Evolutionary conservation across 83 land plant species (phyloP).

Genomic region (Picea abies): DNA sequence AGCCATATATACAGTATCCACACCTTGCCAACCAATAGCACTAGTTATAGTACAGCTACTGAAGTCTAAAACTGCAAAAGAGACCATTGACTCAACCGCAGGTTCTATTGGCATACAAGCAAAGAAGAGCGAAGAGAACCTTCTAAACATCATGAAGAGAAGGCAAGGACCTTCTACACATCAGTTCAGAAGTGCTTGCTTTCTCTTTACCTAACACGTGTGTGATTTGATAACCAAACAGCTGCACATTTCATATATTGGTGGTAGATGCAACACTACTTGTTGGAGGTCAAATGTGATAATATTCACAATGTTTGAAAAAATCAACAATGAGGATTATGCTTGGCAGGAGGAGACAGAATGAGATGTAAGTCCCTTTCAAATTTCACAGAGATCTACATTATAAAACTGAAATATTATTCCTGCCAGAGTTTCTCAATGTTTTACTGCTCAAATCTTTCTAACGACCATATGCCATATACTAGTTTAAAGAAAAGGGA

Average conservation of each 20-base stretch:
- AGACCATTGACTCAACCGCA: background rate
- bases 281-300: background rate
- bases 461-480: background rate
- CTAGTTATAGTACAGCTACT: background rate
- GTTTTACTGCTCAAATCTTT: background rate
- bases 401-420: background rate
- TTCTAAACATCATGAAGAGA: too few species aligned
- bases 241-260: background rate
- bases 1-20: background rate
- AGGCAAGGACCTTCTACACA: background rate
- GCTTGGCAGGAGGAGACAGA: background rate
- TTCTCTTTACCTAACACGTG: background rate
- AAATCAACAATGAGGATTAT: background rate
- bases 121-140: too few species aligned
- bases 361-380: background rate
- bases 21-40: background rate
- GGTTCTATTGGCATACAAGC: background rate
- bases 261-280: background rate
- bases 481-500: background rate
- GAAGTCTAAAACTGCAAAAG: background rate
- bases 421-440: background rate
- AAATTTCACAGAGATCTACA: background rate
- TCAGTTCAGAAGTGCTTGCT: background rate
- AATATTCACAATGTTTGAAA: background rate
- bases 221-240: background rate